These are phyloP conservation scores for Fusarium nelsonii DNA, from an alignment of 2,329 filamentous ascomycete species.

Conservation along the genomic window DNA sequence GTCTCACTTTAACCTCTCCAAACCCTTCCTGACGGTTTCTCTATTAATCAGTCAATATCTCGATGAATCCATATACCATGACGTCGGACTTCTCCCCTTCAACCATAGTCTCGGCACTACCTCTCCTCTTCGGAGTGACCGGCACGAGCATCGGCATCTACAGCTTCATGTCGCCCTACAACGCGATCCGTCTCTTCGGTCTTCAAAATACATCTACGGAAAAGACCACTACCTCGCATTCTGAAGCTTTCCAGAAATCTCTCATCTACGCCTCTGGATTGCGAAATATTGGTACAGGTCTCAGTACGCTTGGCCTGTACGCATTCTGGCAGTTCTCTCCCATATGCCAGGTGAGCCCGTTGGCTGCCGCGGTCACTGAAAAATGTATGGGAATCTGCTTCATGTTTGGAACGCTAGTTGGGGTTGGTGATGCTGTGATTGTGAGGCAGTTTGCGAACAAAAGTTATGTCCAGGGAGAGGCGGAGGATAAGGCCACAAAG, in stretches of 20 bases:
- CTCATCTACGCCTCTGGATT: slow-evolving; percentile 26
- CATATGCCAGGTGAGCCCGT: slow-evolving; percentile 9
- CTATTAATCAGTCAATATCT: no score
- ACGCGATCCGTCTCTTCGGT: slow-evolving; percentile 27
- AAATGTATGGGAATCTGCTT: slow-evolving; percentile 34
- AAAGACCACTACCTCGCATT: neutral
- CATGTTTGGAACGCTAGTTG: slow-evolving; percentile 26
- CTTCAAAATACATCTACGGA: neutral
- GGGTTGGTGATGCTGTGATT: slow-evolving; percentile 31
- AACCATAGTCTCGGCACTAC: slow-evolving; percentile 17
- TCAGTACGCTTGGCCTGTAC: slow-evolving; percentile 28
- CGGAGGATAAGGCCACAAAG: slow-evolving; percentile 7
- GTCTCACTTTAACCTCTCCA: neutral
- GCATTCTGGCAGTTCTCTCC: slow-evolving; percentile 37
- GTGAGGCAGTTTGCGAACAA: slow-evolving; percentile 27
- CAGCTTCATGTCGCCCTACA: slow-evolving; percentile 31
- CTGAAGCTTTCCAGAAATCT: slow-evolving; percentile 27
- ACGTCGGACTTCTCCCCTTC: neutral
- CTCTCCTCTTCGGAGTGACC: slow-evolving; percentile 25
- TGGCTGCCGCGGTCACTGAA: slow-evolving; percentile 5
- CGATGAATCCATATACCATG: neutral
- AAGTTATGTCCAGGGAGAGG: slow-evolving; percentile 12
- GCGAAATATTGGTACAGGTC: slow-evolving; percentile 18
- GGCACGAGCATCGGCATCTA: slow-evolving; percentile 32
- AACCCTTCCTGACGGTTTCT: neutral